Conservation (phyloP, 257 asterid species). For the Rehmannia glutinosa region DNA sequence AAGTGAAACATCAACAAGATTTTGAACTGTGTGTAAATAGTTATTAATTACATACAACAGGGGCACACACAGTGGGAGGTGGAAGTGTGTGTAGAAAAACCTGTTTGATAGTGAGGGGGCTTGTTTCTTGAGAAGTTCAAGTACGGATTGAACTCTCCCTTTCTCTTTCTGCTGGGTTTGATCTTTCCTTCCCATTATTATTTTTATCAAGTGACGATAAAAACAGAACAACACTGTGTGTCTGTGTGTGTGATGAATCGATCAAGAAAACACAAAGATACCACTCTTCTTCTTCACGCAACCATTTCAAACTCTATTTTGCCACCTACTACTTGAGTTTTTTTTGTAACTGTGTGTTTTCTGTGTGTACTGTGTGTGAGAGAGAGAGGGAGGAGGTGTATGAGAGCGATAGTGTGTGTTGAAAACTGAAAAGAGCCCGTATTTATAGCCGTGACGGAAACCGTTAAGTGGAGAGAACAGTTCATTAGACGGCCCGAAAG, state of each 20-base stretch:
- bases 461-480: conserved; percentile 25
- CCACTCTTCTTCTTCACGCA: conserved; percentile 68
- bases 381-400: conserved; percentile 13
- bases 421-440: conserved; percentile 31
- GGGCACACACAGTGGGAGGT: conserved; percentile 11
- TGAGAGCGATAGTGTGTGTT: conserved; percentile 5
- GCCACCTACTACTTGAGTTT: conserved; percentile 10
- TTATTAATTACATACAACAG: neutral
- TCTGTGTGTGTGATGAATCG: conserved; percentile 14
- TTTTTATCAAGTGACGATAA: neutral
- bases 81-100: conserved; percentile 26
- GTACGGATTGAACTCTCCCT: conserved; percentile 59
- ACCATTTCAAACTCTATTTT: conserved; percentile 31
- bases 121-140: conserved; percentile 68
- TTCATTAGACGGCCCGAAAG: conserved; percentile 41
- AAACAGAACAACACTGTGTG: neutral
- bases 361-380: conserved; percentile 4
- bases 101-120: conserved; percentile 84
- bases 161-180: conserved; percentile 56
- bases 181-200: conserved; percentile 65
- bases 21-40: neutral
- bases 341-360: neutral
- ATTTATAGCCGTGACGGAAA: conserved; percentile 60
- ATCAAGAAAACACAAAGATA: conserved; percentile 51
- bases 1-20: neutral